Conservation (phyloP, 768 basidiomycete species). For the Kwoniella mangroviensis region DNA sequence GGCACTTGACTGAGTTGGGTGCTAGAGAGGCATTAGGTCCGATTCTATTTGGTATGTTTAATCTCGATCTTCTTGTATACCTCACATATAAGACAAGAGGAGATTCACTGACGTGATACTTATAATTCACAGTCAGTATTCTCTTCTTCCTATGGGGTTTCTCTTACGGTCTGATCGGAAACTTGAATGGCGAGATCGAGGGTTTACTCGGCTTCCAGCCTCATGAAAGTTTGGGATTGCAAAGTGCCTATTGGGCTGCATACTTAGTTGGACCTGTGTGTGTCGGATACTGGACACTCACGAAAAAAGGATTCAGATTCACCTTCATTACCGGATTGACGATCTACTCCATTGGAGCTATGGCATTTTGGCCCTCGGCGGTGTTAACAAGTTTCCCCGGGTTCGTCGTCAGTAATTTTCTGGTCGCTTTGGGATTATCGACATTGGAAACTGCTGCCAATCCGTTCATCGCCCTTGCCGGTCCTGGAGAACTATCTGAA, state of each 20-base stretch:
- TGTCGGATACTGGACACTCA: slow-evolving; percentile 51
- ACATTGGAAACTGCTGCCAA: slow-evolving; percentile 54
- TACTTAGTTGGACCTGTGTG: slow-evolving; percentile 46
- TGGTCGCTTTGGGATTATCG: slow-evolving; percentile 48
- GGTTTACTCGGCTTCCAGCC: slow-evolving; percentile 38
- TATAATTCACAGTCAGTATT: slow-evolving; percentile 34
- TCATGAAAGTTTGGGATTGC: slow-evolving; percentile 38
- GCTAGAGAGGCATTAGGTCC: slow-evolving; percentile 51
- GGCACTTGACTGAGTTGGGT: slow-evolving; percentile 44
- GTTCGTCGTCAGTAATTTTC: slow-evolving; percentile 54
- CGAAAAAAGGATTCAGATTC: slow-evolving; percentile 47
- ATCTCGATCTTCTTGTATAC: background rate
- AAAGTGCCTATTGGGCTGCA: slow-evolving; percentile 51
- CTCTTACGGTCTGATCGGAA: slow-evolving; percentile 55
- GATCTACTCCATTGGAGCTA: slow-evolving; percentile 50
- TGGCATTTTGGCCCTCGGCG: slow-evolving; percentile 55
- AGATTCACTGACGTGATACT: background rate
- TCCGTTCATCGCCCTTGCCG: slow-evolving; percentile 55
- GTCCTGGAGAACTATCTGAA: slow-evolving; percentile 49
- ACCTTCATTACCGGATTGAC: slow-evolving; percentile 54
- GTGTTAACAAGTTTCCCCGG: slow-evolving; percentile 47
- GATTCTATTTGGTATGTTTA: slow-evolving; percentile 44
- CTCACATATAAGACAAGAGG: no score
- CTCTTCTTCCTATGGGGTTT: slow-evolving; percentile 57
- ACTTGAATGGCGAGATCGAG: slow-evolving; percentile 48